Evolutionary conservation across 192 early-diverging fungal genomes (phyloP), one percentile per base, ranked within the genome.

Genomic region (Linnemannia zychae): DNA sequence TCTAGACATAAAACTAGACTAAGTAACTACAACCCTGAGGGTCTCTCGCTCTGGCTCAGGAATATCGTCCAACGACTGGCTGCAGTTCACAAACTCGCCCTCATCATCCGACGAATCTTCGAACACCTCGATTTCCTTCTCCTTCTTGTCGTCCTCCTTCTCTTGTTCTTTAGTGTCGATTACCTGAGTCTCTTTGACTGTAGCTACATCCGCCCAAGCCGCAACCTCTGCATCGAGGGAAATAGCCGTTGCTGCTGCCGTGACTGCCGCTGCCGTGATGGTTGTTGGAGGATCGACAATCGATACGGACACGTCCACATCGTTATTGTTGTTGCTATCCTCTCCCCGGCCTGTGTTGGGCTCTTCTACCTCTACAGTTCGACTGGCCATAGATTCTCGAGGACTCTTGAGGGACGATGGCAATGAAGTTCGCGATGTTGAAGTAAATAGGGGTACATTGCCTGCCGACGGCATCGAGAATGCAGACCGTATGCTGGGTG

Each of bases 391-490:
- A 15, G 78, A 80, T 18, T 9, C 48, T 37, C 71, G 63, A 31
- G 71, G 66, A n/a, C 71, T 74, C 3, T 40, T 80, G 31, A 68
- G 7, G 9, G 66, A 49, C 18, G 71, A 66, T 22, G 36, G 70
- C 20, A 67, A 22, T n/a, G 71, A 67, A 24, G 71, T 20, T 36
- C 4, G 31, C 70, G 6, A 77, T 52, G 74, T 63, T 1, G 65
- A 49, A 6, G 71, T 6, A 40, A 84, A 84, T 17, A 85, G 57
- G 0, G 83, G 74, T 0, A 85, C 74, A 73, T 65, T 85, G 4
- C 77, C 70, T 1, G 83, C 83, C 24, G 83, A 84, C 3, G 82
- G 77, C 77, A 84, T 84, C 1, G 76, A 70, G 36, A 84, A 84
- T 1, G 82, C 48, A 0, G 82, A 74, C 34, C 82, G 72, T 13